phyloP scores from a whole-genome alignment of 306 rosid species.

The Cercis canadensis region DNA sequence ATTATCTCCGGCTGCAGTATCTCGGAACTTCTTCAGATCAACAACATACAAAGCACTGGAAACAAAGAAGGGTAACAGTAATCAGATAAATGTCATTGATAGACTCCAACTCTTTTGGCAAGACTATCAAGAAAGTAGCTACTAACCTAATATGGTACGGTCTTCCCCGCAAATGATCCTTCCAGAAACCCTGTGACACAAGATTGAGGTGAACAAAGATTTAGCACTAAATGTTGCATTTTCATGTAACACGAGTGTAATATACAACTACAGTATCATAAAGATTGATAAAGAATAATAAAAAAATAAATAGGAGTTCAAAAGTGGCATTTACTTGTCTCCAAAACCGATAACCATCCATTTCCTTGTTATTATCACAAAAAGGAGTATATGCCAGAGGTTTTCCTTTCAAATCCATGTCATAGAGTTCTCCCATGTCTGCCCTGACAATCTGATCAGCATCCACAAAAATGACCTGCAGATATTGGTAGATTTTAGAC shows the following conservation, averaged over 20 bases:
- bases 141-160: constrained; percentile 91
- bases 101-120: constrained; percentile 28
- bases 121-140: constrained; percentile 24
- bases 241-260: background rate
- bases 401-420: constrained; percentile 94
- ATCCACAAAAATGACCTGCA: constrained; percentile 97
- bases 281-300: constrained; percentile 16
- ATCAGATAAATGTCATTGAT: constrained; percentile 16
- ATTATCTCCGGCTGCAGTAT: constrained; percentile 99
- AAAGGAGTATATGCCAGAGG: constrained; percentile 97
- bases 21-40: constrained; percentile 90
- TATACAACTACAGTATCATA: background rate
- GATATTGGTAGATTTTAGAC: constrained; percentile 41
- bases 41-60: constrained; percentile 97
- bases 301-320: constrained; percentile 22
- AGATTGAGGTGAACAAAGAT: constrained; percentile 32
- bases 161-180: constrained; percentile 91
- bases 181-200: constrained; percentile 89
- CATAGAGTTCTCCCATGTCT: constrained; percentile 98
- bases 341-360: constrained; percentile 99
- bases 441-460: constrained; percentile 96
- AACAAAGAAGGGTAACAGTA: constrained; percentile 32
- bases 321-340: constrained; percentile 73
- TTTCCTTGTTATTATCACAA: constrained; percentile 96
- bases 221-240: constrained; percentile 31